Evolutionary conservation across 2,329 filamentous ascomycete genomes (phyloP), one percentile per base, ranked within the genome.

Genomic region (Aspergillus pseudoterreus): DNA sequence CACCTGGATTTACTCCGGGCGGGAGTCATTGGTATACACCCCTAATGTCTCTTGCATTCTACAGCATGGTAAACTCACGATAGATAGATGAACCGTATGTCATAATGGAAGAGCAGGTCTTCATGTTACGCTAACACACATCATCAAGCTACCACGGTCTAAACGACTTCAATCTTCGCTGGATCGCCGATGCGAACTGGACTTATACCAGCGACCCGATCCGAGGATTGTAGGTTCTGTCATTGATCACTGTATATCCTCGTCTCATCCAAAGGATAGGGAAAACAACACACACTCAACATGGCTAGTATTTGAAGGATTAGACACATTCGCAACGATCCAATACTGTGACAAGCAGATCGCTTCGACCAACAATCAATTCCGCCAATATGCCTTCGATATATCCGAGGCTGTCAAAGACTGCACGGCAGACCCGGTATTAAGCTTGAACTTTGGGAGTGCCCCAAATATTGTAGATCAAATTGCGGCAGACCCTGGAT

Each of bases 321-420:
- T 85, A 2, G 82, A 86, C 56, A 85, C 82, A 0, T 84, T 83
- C 57, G 72, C 81, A 5, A 77, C 76, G 9, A 76, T 86, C 43
- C 70, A 73, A 6, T 71, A 85, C 33, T 85, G 82, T 55, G 77
- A 74, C 0, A 63, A 79, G 19, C 68, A 75, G 47, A 74, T 85
- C 3, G 82, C 78, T 2, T 74, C 73, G 6, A 83, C 82, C 0
- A 75, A 84, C 59, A 85, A 85, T 54, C 82, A 85, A 61, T 85
- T 85, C 58, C 74, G 82, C 1, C 82, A 85, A 59, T 85, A 82
- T 64, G 75, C 74, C 38, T 84, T 84, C 52, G 77, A 85, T 44
- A 72, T 85, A 2, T 78, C 81, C 0, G 59, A 71, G 4, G 66
- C 75, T 6, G 53, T 84, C 6, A 57, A 55, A 2, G 62, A 63